A percentile compares a stretch with the other conserved stretches of the same genome.
These are phyloP conservation scores for Micromonas pusilla DNA, from an alignment of 139 green algal species.

Conservation along the genomic window DNA sequence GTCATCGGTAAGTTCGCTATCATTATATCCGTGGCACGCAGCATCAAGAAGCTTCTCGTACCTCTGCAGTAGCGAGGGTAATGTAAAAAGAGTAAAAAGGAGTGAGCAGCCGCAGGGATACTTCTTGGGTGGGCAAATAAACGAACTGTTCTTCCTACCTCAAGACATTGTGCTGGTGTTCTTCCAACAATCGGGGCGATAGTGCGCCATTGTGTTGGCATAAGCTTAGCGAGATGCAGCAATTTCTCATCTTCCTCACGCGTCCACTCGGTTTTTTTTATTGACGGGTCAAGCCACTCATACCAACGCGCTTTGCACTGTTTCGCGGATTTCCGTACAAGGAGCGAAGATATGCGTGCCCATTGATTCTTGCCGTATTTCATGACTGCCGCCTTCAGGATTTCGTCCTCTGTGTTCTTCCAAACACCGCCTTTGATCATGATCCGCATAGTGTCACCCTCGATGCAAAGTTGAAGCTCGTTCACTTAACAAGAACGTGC, in stretches of 20 bases:
- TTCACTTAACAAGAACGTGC: too few relatives aligned
- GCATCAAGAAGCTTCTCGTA: conserved; percentile 88
- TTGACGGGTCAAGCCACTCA: conserved; percentile 97
- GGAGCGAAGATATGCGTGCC: conserved; percentile 69
- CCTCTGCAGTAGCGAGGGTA: conserved; percentile 11
- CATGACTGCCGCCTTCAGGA: conserved; percentile 99
- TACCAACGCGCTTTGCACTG: conserved; percentile 99
- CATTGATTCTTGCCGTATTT: conserved; percentile 73
- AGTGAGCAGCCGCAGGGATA: background rate
- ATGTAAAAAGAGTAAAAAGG: conserved; percentile 1
- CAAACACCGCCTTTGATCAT: conserved; percentile 93
- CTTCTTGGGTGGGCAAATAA: background rate
- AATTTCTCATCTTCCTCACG: conserved; percentile 99
- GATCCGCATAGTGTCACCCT: too few relatives aligned
- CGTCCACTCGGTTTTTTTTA: conserved; percentile 98
- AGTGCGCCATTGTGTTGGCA: conserved; percentile 98
- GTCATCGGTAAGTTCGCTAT: conserved; percentile 83
- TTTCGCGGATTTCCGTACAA: conserved; percentile 96
- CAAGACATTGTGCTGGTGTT: conserved; percentile 92
- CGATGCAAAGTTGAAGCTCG: too few relatives aligned
- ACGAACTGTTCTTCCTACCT: conserved; percentile 45
- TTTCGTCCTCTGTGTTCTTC: conserved; percentile 99
- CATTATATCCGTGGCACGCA: conserved; percentile 66
- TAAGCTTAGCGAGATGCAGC: conserved; percentile 97
- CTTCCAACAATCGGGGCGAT: conserved; percentile 96